Evolutionary conservation across 2,329 filamentous ascomycete genomes (phyloP).

Genomic region (Simplicillium aogashimaense): DNA sequence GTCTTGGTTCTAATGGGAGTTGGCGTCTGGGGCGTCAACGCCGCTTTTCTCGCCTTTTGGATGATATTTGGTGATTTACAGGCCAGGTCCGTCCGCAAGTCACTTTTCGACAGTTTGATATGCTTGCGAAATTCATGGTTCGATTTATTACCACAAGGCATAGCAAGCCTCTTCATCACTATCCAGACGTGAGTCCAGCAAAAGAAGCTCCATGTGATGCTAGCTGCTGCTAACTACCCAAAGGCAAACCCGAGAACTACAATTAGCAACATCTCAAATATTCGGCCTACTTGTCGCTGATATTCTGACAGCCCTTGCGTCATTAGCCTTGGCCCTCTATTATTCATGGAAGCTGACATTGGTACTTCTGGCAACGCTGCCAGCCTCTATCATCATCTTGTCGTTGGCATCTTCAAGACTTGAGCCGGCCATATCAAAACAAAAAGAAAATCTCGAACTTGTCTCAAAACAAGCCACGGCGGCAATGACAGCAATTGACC

Average conservation of each 20-base stretch:
- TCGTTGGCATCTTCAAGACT: slow-evolving; percentile 50
- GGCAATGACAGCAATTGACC: slow-evolving; percentile 65
- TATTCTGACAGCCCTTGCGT: slow-evolving; percentile 51
- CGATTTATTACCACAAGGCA: slow-evolving; percentile 61
- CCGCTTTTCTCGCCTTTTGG: slow-evolving; percentile 60
- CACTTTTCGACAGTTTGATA: slow-evolving; percentile 60
- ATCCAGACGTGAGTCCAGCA: slow-evolving; percentile 56
- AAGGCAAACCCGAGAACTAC: slow-evolving; percentile 75
- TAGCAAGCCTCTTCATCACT: slow-evolving; percentile 59
- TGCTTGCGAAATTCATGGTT: slow-evolving; percentile 73
- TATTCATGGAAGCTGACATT: slow-evolving; percentile 79
- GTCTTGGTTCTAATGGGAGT: slow-evolving; percentile 54
- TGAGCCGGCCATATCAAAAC: slow-evolving; percentile 55
- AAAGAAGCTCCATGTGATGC: neutral
- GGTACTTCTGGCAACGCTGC: slow-evolving; percentile 64
- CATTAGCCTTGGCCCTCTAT: slow-evolving; percentile 63
- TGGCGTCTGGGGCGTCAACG: slow-evolving; percentile 57
- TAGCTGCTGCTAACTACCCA: neutral
- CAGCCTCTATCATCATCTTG: slow-evolving; percentile 54
- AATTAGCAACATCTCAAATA: slow-evolving; percentile 69
- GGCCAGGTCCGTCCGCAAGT: slow-evolving; percentile 52
- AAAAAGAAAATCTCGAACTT: slow-evolving; percentile 55
- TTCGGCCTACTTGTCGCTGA: slow-evolving; percentile 62
- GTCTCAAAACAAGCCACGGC: slow-evolving; percentile 65
- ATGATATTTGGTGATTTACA: slow-evolving; percentile 74